phyloP scores from a whole-genome alignment of 768 basidiomycete genomes.

The Sarcodon aspratus region DNA sequence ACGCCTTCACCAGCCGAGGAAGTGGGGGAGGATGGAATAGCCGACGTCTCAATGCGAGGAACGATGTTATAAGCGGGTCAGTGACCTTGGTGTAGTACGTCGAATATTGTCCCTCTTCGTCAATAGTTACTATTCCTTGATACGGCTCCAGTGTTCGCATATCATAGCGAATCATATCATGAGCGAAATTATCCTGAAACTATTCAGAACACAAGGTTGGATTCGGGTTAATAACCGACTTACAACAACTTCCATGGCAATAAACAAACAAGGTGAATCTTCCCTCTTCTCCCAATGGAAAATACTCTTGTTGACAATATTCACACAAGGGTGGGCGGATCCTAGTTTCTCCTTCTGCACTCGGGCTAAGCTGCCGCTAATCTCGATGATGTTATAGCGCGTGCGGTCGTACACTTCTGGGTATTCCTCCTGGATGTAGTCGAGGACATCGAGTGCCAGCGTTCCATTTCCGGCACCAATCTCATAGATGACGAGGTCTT shows the following conservation, averaged over 20 bases:
- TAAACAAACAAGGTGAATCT: constrained; percentile 79
- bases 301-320: constrained; percentile 64
- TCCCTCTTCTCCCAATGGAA: constrained; percentile 76
- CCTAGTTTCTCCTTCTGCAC: constrained; percentile 61
- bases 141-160: constrained; percentile 67
- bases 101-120: constrained; percentile 71
- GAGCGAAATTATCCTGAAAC: constrained; percentile 85
- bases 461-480: constrained; percentile 98
- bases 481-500: constrained; percentile 94
- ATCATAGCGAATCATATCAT: constrained; percentile 91
- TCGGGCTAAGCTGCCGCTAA: constrained; percentile 67
- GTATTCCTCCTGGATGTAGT: constrained; percentile 63
- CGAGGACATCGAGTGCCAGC: constrained; percentile 78
- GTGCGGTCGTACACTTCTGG: constrained; percentile 93
- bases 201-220: neutral
- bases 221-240: constrained; percentile 20
- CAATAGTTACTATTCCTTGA: constrained; percentile 75
- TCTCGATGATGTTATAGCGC: constrained; percentile 91
- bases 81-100: constrained; percentile 74
- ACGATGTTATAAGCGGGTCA: constrained; percentile 76
- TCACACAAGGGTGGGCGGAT: constrained; percentile 53
- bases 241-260: constrained; percentile 93
- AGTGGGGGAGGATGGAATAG: constrained; percentile 49
- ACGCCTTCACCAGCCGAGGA: constrained; percentile 40
- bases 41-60: constrained; percentile 55